Conservation (phyloP, 768 basidiomycete genomes). For the Suillus weaverae region DNA sequence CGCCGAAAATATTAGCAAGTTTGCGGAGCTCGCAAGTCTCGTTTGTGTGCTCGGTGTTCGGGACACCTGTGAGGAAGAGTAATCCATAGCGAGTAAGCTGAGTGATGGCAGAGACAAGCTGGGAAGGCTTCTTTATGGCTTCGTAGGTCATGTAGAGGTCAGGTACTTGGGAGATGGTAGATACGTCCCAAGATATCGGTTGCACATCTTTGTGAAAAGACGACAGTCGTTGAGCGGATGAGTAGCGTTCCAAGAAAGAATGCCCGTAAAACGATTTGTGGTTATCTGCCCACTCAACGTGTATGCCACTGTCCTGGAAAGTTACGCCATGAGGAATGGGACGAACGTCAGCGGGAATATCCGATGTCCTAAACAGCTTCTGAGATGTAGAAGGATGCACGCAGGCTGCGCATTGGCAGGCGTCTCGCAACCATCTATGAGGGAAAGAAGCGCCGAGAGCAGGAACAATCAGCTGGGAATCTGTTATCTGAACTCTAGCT, state of each 20-base stretch:
- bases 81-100: slow-evolving; percentile 76
- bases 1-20: slow-evolving; percentile 70
- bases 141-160: slow-evolving; percentile 60
- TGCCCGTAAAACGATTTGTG: slow-evolving; percentile 56
- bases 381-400: slow-evolving; percentile 79
- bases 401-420: slow-evolving; percentile 71
- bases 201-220: slow-evolving; percentile 47
- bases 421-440: slow-evolving; percentile 81
- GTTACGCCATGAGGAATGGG: slow-evolving; percentile 45
- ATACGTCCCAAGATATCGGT: slow-evolving; percentile 46
- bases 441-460: slow-evolving; percentile 50
- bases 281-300: slow-evolving; percentile 57
- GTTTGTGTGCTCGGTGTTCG: slow-evolving; percentile 57
- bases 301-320: slow-evolving; percentile 45
- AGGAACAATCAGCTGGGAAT: slow-evolving; percentile 18
- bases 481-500: neutral
- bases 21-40: slow-evolving; percentile 62
- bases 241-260: slow-evolving; percentile 51
- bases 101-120: slow-evolving; percentile 58
- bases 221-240: slow-evolving; percentile 35
- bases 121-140: slow-evolving; percentile 43
- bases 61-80: slow-evolving; percentile 71
- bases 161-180: slow-evolving; percentile 34
- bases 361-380: slow-evolving; percentile 70
- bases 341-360: slow-evolving; percentile 52